phyloP scores from a whole-genome alignment of 805 yeast genomes.

The Wickerhamiella domercqiae region DNA sequence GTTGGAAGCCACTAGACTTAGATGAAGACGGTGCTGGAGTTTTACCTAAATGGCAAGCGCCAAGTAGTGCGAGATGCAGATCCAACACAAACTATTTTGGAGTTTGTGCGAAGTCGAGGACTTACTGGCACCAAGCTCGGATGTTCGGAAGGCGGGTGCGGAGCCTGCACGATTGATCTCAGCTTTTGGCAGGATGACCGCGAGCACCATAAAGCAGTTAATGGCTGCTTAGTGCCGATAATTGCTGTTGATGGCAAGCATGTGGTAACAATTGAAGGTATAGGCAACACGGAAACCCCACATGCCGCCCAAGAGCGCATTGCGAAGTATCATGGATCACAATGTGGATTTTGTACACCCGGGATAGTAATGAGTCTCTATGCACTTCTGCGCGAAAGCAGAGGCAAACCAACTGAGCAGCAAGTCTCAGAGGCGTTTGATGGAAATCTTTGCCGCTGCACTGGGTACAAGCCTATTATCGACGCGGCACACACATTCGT shows the following conservation, averaged over 20 bases:
- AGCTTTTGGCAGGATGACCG: constrained; percentile 24
- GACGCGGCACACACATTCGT: constrained; percentile 33
- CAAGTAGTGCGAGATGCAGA: constrained; percentile 27
- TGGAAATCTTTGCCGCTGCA: constrained; percentile 35
- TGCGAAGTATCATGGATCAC: constrained; percentile 35
- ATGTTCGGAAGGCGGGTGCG: constrained; percentile 38
- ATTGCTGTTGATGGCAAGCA: constrained; percentile 33
- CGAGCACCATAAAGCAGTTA: constrained; percentile 27
- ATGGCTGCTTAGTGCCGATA: constrained; percentile 34
- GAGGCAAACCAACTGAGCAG: constrained; percentile 27
- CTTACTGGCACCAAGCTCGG: constrained; percentile 34
- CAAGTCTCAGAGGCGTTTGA: constrained; percentile 32
- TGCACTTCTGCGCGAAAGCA: constrained; percentile 27
- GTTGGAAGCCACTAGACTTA: no score
- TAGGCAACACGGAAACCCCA: constrained; percentile 27
- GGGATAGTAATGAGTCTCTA: constrained; percentile 37
- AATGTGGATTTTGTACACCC: constrained; percentile 38
- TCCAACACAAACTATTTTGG: constrained; percentile 31
- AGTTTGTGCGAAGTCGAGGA: constrained; percentile 27
- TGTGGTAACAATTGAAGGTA: constrained; percentile 34
- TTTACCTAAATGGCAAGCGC: constrained; percentile 29
- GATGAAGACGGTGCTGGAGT: constrained; percentile 15
- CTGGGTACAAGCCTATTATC: constrained; percentile 36
- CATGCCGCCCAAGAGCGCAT: constrained; percentile 38
- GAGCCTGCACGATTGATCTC: constrained; percentile 34